Conservation (phyloP, 2,329 filamentous ascomycete genomes). For the Plenodomus tracheiphilus region DNA sequence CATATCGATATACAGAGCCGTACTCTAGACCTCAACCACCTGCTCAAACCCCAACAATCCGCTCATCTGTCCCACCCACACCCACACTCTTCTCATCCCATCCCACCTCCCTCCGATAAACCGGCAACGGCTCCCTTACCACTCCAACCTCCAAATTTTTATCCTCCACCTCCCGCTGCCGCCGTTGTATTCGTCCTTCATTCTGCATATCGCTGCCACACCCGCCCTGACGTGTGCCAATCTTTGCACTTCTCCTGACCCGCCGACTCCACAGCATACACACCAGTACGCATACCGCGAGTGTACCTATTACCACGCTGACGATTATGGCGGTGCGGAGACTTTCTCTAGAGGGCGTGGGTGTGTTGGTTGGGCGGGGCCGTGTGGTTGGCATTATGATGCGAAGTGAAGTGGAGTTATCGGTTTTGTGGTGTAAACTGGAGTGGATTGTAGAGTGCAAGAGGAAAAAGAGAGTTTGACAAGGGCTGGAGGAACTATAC, state of each 20-base stretch:
- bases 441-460: too few relatives aligned
- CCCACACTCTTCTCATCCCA: not conserved
- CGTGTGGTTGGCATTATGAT: slow-evolving; percentile 10
- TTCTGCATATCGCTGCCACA: not conserved
- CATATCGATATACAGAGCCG: too few relatives aligned
- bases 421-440: too few relatives aligned
- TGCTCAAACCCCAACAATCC: not conserved
- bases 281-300: slow-evolving; percentile 3
- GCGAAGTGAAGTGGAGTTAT: too few relatives aligned
- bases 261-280: slow-evolving; percentile 4
- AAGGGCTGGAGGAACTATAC: too few relatives aligned
- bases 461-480: too few relatives aligned
- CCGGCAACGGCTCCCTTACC: slow-evolving; percentile 11
- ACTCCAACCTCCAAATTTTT: slow-evolving; percentile 10
- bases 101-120: slow-evolving; percentile 7
- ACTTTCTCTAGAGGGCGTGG: slow-evolving; percentile 1
- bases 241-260: slow-evolving; percentile 4
- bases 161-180: not conserved
- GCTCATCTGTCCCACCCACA: not conserved
- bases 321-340: slow-evolving; percentile 9
- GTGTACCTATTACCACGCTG: slow-evolving; percentile 4
- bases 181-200: too few relatives aligned
- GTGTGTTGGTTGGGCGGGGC: not conserved
- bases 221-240: not conserved
- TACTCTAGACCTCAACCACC: too few relatives aligned